Evolutionary conservation across 306 rosid species (phyloP), one percentile per base, ranked within the genome.

Genomic region (Senna siamea): DNA sequence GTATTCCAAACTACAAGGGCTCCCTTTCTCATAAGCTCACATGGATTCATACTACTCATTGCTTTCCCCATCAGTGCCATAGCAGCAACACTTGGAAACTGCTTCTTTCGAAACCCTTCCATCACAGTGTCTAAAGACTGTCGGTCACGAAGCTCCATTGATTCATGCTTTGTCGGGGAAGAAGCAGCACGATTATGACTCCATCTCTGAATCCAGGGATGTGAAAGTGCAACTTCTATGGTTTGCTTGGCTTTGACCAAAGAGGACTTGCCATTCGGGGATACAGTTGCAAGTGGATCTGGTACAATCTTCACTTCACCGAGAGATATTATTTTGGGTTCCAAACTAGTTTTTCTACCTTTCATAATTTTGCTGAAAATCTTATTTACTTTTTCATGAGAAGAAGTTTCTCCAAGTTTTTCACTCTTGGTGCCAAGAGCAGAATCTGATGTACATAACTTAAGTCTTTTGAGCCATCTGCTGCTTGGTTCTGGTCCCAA

Each of bases 1-100:
- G 82, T 68, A 68, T 85, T 87, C 99, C 99, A 89, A 73, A 87
- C 88, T 7, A 87, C 64, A 22, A 87, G 74, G 5, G 92, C 73
- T 37, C 93, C 97, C 65, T 64, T 88, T 69, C 76, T 90, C 22
- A 20, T 55, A 44, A 88, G 57, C 78, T 85, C 83, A 11, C 92
- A 78, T 48, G 87, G 81, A 70, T 50, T 80, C 79, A 84, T 64
- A 77, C 80, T 81, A 47, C 74, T 64, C 86, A 88, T 52, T 52
- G 92, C 85, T 83, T 80, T 94, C 67, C 96, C 99, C 97, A 94
- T 84, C 76, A 94, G 82, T 11, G 97, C 97, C 97, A 94, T 88
- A 44, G 97, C 97, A 81, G 85, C 99, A 68, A 92, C 40, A 82
- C 97, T 94, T 51, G 99, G 97, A 80, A 89, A 89, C 73, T 80